Evolutionary conservation across 257 asterid species (phyloP).

Genomic region (Solanum neorickii): DNA sequence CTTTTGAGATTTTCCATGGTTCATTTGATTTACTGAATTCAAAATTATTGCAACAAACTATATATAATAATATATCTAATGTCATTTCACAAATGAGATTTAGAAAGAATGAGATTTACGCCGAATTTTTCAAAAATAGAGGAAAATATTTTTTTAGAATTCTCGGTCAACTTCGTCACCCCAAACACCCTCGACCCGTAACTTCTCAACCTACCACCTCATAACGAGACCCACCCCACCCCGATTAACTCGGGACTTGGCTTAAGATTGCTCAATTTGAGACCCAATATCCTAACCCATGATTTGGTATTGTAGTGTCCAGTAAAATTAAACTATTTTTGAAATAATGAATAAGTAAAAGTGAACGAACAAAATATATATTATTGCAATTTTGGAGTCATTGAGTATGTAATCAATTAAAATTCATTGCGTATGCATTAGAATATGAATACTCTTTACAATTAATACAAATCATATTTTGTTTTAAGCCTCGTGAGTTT

Average conservation of each 20-base stretch:
- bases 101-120: too few relatives aligned
- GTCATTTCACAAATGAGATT: too few relatives aligned
- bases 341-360: background rate
- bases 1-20: background rate
- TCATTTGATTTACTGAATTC: background rate
- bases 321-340: background rate
- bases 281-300: background rate
- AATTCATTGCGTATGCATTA: background rate
- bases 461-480: background rate
- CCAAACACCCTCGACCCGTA: background rate
- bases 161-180: background rate
- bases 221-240: background rate
- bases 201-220: background rate
- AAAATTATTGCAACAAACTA: background rate
- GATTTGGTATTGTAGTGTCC: background rate
- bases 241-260: background rate
- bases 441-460: background rate
- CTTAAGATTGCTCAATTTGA: too few relatives aligned
- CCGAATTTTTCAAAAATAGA: too few relatives aligned
- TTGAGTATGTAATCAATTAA: background rate
- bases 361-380: background rate
- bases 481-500: background rate
- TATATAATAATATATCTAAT: too few relatives aligned
- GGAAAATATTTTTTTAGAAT: background rate
- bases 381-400: background rate